These are phyloP conservation scores for Euphorbia tirucalli DNA, from an alignment of 345 rosid genomes.

Conservation along the genomic window DNA sequence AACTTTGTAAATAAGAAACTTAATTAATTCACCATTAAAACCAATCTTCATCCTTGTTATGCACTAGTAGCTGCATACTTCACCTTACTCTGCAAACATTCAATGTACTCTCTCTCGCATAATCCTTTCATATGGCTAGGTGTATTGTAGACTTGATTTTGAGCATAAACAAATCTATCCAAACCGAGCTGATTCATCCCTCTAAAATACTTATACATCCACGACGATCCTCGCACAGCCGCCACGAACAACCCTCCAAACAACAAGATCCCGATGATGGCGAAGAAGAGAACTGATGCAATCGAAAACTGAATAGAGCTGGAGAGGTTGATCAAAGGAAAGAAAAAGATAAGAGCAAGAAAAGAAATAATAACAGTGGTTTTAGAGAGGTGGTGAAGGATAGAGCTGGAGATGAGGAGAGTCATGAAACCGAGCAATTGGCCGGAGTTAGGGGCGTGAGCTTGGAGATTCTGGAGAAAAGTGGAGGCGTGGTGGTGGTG, in stretches of 20 bases:
- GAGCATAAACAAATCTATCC: slow-evolving; percentile 60
- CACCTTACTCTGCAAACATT: slow-evolving; percentile 66
- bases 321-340: slow-evolving; percentile 58
- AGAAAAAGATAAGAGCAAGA: slow-evolving; percentile 47
- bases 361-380: slow-evolving; percentile 42
- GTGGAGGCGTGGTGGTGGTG: slow-evolving; percentile 18
- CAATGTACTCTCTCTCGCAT: slow-evolving; percentile 82
- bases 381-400: slow-evolving; percentile 69
- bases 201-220: slow-evolving; percentile 62
- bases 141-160: slow-evolving; percentile 71
- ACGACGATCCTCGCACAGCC: slow-evolving; percentile 41
- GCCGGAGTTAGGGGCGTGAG: slow-evolving; percentile 51
- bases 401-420: slow-evolving; percentile 52
- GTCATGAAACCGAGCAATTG: slow-evolving; percentile 56
- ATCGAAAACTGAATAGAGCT: slow-evolving; percentile 79
- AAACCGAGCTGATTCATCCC: slow-evolving; percentile 76
- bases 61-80: slow-evolving; percentile 97
- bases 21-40: too few relatives aligned
- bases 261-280: slow-evolving; percentile 41
- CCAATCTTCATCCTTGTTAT: slow-evolving; percentile 22
- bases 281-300: slow-evolving; percentile 33
- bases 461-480: slow-evolving; percentile 45
- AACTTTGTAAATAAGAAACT: background rate
- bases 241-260: slow-evolving; percentile 51
- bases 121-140: slow-evolving; percentile 77